Evolutionary conservation across 2,329 filamentous ascomycete genomes (phyloP), one percentile per base, ranked within the genome.

Genomic region (Colletotrichum theobromicola): DNA sequence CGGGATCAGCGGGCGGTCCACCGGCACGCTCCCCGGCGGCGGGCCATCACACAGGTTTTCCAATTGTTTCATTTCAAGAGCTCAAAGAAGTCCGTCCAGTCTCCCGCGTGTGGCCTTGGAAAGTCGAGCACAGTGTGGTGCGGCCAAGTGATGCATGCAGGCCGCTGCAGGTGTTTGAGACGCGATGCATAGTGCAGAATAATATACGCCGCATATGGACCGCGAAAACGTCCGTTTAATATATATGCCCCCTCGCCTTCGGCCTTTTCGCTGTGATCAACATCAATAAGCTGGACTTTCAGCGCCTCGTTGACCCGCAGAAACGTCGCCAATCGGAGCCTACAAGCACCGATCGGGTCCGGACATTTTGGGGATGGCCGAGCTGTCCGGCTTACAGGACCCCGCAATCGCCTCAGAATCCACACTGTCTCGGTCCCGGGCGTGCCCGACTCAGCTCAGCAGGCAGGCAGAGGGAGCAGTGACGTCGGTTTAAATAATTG

Each of bases 301-400:
- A 24, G 21, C 15, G 18, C 13, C 63, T 35, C 7, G 37, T 35
- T 8, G 30, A 32, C 5, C 21, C 46, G 34, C 15, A 50, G 24
- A 21, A 16, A 24, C 42, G 21, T 62, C 42, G 42, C 24, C 24
- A n/a, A 34, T 34, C 68, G 68, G 55, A 18, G 62, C 18, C 24
- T 15, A 60, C 8, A 46, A 21, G 26, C 24, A 28, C 72, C 62
- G 61, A 63, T 61, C 72, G 63, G 72, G 28, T 6, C 69, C 72
- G 72, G 72, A 75, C 72, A 72, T 62, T 72, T 72, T 74, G 72
- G 72, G 68, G 68, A 72, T 74, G 68, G n/a, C 72, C 72, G 68
- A 72, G 37, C 63, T 73, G 42, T 13, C 70, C 68, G 72, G 68
- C 62, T 57, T 16, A 26, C 13, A 21, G 26, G 34, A 26, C 34